A percentile compares a stretch with the other conserved stretches of the same genome.
These are phyloP conservation scores for Phaeosphaeriaceae sp. DNA, from an alignment of 2,329 filamentous ascomycete species.

Conservation along the genomic window DNA sequence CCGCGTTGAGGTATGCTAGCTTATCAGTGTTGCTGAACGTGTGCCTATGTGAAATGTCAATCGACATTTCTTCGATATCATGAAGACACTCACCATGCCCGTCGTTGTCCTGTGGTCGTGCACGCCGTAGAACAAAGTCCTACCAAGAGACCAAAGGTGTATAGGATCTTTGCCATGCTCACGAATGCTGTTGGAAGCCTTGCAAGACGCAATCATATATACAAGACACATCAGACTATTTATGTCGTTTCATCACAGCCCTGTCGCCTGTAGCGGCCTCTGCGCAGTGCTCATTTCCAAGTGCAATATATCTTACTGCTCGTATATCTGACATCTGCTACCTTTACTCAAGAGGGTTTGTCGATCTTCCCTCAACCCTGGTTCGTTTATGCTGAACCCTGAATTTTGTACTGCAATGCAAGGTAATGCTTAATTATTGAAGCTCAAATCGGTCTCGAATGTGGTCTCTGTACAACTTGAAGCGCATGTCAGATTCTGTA, in stretches of 20 bases:
- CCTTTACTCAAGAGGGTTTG: neutral
- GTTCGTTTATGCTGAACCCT: neutral
- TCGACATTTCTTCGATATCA: too few relatives aligned
- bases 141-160: neutral
- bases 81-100: constrained; percentile 7
- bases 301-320: neutral
- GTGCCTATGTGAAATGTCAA: constrained; percentile 5
- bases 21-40: constrained; percentile 17
- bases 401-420: neutral
- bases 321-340: neutral
- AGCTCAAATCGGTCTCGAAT: neutral
- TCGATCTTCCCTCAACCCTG: neutral
- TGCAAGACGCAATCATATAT: neutral
- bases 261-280: neutral
- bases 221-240: neutral
- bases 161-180: neutral
- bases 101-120: constrained; percentile 2
- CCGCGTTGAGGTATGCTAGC: constrained; percentile 19
- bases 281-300: neutral
- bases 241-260: neutral
- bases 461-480: neutral
- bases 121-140: neutral
- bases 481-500: neutral
- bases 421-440: neutral
- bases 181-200: neutral